Evolutionary conservation across 768 basidiomycete species (phyloP).

Genomic region (Rhodotorula toruloides): DNA sequence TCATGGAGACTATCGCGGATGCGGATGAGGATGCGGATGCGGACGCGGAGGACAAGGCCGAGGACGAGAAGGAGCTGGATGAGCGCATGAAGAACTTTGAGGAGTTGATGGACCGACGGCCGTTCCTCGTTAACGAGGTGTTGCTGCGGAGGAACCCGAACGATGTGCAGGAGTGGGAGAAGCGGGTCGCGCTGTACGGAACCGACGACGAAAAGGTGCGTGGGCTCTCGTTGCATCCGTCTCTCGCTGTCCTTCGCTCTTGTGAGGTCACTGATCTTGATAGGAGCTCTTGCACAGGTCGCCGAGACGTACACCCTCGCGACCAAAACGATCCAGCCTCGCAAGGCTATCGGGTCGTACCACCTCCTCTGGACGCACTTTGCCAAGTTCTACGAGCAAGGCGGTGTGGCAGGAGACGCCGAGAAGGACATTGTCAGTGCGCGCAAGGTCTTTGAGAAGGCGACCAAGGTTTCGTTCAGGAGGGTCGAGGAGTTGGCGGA

Average conservation of each 20-base stretch:
- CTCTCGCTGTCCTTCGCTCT: background rate
- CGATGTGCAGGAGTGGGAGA: constrained; percentile 99
- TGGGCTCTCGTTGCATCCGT: background rate
- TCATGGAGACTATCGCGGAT: constrained; percentile 79
- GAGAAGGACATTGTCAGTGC: constrained; percentile 78
- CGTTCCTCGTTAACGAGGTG: constrained; percentile 94
- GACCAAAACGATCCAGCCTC: constrained; percentile 76
- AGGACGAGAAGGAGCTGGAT: constrained; percentile 74
- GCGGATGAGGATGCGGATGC: constrained; percentile 56
- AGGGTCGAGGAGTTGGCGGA: constrained; percentile 96
- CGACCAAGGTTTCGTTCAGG: constrained; percentile 82
- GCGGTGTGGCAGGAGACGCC: constrained; percentile 69
- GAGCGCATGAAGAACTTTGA: constrained; percentile 86
- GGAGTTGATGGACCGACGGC: constrained; percentile 85
- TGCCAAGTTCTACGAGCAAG: constrained; percentile 95
- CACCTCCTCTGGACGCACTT: constrained; percentile 90
- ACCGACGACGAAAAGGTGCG: constrained; percentile 77
- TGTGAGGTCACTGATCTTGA: background rate
- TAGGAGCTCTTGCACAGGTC: constrained; percentile 53
- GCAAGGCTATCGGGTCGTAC: constrained; percentile 82
- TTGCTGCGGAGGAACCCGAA: constrained; percentile 86
- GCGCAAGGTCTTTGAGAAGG: constrained; percentile 88
- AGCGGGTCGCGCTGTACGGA: constrained; percentile 85
- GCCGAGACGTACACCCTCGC: constrained; percentile 89
- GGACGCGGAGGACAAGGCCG: constrained; percentile 68